These are phyloP conservation scores for Pestalotiopsis sp. DNA, from an alignment of 2,329 filamentous ascomycete species.

Conservation along the genomic window DNA sequence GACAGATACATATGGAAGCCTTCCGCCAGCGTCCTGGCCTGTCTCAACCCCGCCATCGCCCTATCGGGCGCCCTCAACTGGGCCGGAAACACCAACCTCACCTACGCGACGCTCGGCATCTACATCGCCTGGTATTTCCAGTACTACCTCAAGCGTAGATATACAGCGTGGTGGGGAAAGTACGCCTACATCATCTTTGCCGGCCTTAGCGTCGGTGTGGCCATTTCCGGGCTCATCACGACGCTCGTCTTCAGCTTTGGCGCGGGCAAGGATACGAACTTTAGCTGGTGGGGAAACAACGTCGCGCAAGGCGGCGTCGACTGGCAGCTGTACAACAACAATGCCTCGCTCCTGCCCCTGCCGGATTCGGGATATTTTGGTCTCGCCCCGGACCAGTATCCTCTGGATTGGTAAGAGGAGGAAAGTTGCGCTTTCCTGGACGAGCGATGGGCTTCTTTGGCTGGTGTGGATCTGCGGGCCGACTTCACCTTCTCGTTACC, in stretches of 20 bases:
- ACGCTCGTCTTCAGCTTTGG: slow-evolving; percentile 23
- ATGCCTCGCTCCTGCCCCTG: slow-evolving; percentile 13
- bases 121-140: slow-evolving; percentile 30
- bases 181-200: slow-evolving; percentile 30
- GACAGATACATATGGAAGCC: slow-evolving; percentile 27
- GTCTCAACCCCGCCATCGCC: slow-evolving; percentile 25
- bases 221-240: slow-evolving; percentile 11
- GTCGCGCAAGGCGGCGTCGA: slow-evolving; percentile 11
- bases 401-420: slow-evolving; percentile 11
- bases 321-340: slow-evolving; percentile 18
- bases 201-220: slow-evolving; percentile 24
- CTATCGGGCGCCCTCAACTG: slow-evolving; percentile 30
- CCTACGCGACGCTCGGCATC: slow-evolving; percentile 31
- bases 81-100: slow-evolving; percentile 31
- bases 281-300: slow-evolving; percentile 14
- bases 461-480: too few species aligned
- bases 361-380: slow-evolving; percentile 13
- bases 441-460: too few species aligned
- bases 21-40: slow-evolving; percentile 15
- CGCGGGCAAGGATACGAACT: slow-evolving; percentile 15
- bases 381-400: slow-evolving; percentile 13
- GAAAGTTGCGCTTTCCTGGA: background rate
- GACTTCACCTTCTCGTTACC: too few species aligned
- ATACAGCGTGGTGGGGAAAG: slow-evolving; percentile 22
- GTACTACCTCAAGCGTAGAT: slow-evolving; percentile 29